These are phyloP conservation scores for Phaffia australis DNA, from an alignment of 768 basidiomycete species.

Conservation along the genomic window DNA sequence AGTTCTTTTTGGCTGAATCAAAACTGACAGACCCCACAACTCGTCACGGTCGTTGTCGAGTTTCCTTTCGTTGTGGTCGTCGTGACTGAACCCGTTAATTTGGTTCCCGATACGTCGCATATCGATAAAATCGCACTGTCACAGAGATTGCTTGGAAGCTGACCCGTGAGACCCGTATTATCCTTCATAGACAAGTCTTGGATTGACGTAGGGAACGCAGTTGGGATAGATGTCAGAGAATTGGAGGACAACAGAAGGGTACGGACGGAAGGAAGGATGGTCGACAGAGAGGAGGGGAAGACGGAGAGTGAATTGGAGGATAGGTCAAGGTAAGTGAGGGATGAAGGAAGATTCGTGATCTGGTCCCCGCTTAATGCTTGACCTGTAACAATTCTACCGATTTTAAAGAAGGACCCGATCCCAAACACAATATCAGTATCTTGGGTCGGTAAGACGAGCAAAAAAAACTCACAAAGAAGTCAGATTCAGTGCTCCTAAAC, in stretches of 20 bases:
- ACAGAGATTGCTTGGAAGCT: conserved; percentile 32
- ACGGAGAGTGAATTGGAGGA: conserved; percentile 35
- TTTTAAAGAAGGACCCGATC: conserved; percentile 10
- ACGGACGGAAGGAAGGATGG: neutral
- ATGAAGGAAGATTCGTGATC: conserved; percentile 29
- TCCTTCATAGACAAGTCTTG: conserved; percentile 32
- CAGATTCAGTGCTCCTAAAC: conserved; percentile 27
- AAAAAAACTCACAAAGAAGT: conserved; percentile 31
- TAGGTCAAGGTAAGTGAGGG: conserved; percentile 36
- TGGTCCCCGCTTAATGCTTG: conserved; percentile 32
- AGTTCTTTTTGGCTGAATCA: neutral
- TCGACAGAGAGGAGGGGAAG: conserved; percentile 4
- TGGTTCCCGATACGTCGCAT: conserved; percentile 35
- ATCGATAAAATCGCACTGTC: conserved; percentile 26
- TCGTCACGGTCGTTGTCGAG: conserved; percentile 14
- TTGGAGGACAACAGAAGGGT: conserved; percentile 33
- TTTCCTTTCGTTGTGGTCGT: conserved; percentile 4
- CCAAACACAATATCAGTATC: neutral
- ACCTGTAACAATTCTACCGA: conserved; percentile 34
- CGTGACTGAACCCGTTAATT: conserved; percentile 18
- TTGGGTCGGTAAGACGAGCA: too few relatives aligned
- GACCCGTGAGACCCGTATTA: conserved; percentile 33
- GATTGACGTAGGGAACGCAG: conserved; percentile 32
- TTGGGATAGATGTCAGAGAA: conserved; percentile 30
- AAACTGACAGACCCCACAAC: conserved; percentile 27